Evolutionary conservation across 331 rosid genomes (phyloP).

Genomic region (Acacia concinna): DNA sequence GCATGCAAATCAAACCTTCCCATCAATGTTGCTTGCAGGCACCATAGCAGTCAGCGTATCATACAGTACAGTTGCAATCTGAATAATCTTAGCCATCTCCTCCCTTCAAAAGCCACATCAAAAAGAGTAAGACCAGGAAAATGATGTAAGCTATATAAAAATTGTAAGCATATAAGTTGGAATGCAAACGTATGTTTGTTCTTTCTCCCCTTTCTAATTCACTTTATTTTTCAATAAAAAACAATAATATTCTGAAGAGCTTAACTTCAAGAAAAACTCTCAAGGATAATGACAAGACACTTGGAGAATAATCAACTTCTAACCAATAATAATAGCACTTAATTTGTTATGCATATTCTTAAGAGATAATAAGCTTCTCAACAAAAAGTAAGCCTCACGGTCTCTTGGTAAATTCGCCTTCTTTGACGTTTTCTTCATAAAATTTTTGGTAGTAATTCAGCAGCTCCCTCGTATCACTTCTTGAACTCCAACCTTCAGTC

Average conservation of each 20-base stretch:
- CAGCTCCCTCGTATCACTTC: constrained; percentile 48
- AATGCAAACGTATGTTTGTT: neutral
- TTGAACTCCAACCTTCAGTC: constrained; percentile 24
- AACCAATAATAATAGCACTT: neutral
- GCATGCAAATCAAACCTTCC: constrained; percentile 39
- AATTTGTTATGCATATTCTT: neutral
- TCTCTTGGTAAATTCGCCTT: constrained; percentile 51
- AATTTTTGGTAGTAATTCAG: constrained; percentile 42
- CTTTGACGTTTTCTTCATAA: constrained; percentile 48
- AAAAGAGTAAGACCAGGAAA: neutral
- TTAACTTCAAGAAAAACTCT: neutral
- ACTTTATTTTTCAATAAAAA: neutral
- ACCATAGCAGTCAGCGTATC: constrained; percentile 55
- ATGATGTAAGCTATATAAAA: constrained; percentile 9
- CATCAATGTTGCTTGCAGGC: constrained; percentile 29
- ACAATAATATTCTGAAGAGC: neutral
- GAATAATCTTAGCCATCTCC: constrained; percentile 64
- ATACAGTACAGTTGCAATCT: constrained; percentile 59
- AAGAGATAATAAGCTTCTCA: constrained; percentile 2
- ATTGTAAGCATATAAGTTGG: constrained; percentile 2
- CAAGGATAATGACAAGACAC: neutral
- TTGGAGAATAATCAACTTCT: neutral
- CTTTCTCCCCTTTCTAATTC: neutral
- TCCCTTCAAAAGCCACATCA: constrained; percentile 45
- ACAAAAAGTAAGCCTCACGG: constrained; percentile 50